Evolutionary conservation across 73 alveolate species (phyloP), one percentile per base, ranked within the genome.

Genomic region (Paramecium sexaurelia): DNA sequence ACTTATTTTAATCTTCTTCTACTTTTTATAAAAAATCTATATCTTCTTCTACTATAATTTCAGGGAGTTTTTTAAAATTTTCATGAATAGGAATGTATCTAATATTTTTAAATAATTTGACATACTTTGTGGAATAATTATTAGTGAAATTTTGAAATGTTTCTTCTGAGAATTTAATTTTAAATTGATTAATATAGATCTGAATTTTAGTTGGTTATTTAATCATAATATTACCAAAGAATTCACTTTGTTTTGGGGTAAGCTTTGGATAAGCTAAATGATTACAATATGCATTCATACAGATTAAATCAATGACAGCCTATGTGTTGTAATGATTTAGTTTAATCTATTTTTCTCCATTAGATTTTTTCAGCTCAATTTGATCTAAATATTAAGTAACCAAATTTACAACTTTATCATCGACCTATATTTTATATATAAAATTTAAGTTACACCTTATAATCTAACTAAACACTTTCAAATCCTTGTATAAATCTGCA

Each of bases 401-500:
- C 26, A 61, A 61, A 61, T 61, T 61, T 11, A 29, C 39, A 26
- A 32, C 39, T 22, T 61, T 5, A 1, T 61, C 47, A 61, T 61
- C 45, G 9, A 61, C 39, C 83, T 61, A 61, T 61, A 10, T 11
- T 26, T 20, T 51, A 51, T 17, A 17, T 19, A 19, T 66, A 11
- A 1, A 43, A 11, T 35, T 68, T 11, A 32, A 11, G 27, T 36
- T 19, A 13, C 55, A 78, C 73, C 41, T 45, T 40, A 78, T 78
- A 39, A 78, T 78, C 73, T 24, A 78, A 45, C 11, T 78, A 27
- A 6, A 78, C 41, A 39, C 8, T 29, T 15, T 78, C 68, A 20
- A 78, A 78, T 7, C 71, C 90, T 40, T 78, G 1, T 24, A 78
- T 78, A 43, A 41, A 78, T 78, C 73, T 17, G 15, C 90, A 78